phyloP scores from a whole-genome alignment of 2,329 filamentous ascomycete species.

The Alternaria sp. region DNA sequence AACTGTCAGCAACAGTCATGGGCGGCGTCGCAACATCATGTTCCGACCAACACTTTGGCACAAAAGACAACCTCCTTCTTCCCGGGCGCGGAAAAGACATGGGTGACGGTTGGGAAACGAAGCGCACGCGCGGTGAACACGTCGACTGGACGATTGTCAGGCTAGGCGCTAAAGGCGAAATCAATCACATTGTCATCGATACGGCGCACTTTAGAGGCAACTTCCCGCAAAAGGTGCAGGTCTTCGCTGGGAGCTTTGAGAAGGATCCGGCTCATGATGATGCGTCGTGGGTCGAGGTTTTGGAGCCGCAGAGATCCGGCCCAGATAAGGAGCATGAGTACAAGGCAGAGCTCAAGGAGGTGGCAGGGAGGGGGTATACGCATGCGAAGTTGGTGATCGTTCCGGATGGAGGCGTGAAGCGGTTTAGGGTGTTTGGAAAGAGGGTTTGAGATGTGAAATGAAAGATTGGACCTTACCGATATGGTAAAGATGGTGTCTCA shows the following conservation, averaged over 20 bases:
- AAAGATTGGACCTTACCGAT: neutral
- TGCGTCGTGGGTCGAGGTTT: constrained; percentile 70
- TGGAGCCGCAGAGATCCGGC: constrained; percentile 72
- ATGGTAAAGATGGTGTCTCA: neutral
- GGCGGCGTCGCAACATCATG: constrained; percentile 78
- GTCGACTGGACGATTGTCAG: constrained; percentile 83
- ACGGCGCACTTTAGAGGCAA: constrained; percentile 86
- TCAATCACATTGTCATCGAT: constrained; percentile 75
- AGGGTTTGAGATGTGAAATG: constrained; percentile 22
- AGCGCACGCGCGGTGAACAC: constrained; percentile 75
- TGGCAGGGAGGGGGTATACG: constrained; percentile 70
- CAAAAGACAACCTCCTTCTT: constrained; percentile 80
- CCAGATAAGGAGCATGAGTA: constrained; percentile 78
- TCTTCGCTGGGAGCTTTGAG: constrained; percentile 67
- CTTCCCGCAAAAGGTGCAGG: constrained; percentile 77
- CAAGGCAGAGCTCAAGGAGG: constrained; percentile 54
- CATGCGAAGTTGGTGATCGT: constrained; percentile 93
- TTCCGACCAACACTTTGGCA: constrained; percentile 85
- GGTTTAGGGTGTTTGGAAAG: constrained; percentile 78
- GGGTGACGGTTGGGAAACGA: constrained; percentile 89
- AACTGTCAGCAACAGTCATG: constrained; percentile 80
- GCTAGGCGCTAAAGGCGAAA: constrained; percentile 70
- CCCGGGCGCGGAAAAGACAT: constrained; percentile 83
- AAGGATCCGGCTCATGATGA: constrained; percentile 66
- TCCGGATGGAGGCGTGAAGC: constrained; percentile 91